A percentile compares a stretch with the other conserved stretches of the same genome.
Evolutionary conservation across 768 basidiomycete genomes (phyloP).

Genomic region (Trametes meyenii): DNA sequence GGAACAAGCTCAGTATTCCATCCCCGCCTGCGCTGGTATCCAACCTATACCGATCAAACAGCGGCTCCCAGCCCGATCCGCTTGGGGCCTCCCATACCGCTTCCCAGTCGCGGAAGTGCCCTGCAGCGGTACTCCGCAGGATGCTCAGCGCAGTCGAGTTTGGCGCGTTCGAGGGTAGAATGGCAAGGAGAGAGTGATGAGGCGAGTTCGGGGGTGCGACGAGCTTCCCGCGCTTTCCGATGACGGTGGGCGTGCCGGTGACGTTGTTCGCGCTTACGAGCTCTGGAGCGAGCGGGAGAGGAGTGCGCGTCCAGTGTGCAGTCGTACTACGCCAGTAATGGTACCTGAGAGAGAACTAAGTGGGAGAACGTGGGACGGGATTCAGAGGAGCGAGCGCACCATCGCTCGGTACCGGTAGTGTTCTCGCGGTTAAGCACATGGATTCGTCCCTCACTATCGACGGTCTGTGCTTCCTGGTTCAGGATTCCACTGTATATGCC

Average conservation of each 20-base stretch:
- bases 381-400: conserved; percentile 24
- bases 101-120: conserved; percentile 39
- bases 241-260: conserved; percentile 39
- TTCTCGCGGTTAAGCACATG: conserved; percentile 43
- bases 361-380: neutral
- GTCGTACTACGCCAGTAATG: conserved; percentile 36
- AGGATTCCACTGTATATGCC: conserved; percentile 32
- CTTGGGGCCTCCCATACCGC: conserved; percentile 35
- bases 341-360: conserved; percentile 20
- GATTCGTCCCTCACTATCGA: conserved; percentile 34
- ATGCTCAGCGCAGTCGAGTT: conserved; percentile 38
- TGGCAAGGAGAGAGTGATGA: conserved; percentile 29
- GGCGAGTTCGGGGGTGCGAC: conserved; percentile 24
- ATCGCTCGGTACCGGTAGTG: conserved; percentile 38
- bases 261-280: conserved; percentile 37
- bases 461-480: conserved; percentile 39
- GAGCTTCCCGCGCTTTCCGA: conserved; percentile 43
- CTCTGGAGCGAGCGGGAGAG: conserved; percentile 33
- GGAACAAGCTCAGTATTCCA: conserved; percentile 38
- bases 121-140: conserved; percentile 34
- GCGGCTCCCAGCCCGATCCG: conserved; percentile 39
- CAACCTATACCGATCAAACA: conserved; percentile 38
- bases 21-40: conserved; percentile 24
- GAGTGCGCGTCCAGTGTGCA: conserved; percentile 37
- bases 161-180: conserved; percentile 39